Evolutionary conservation across 1,284 basidiomycete species (phyloP), one percentile per base, ranked within the genome.

Genomic region (Veloboletus limbatus): DNA sequence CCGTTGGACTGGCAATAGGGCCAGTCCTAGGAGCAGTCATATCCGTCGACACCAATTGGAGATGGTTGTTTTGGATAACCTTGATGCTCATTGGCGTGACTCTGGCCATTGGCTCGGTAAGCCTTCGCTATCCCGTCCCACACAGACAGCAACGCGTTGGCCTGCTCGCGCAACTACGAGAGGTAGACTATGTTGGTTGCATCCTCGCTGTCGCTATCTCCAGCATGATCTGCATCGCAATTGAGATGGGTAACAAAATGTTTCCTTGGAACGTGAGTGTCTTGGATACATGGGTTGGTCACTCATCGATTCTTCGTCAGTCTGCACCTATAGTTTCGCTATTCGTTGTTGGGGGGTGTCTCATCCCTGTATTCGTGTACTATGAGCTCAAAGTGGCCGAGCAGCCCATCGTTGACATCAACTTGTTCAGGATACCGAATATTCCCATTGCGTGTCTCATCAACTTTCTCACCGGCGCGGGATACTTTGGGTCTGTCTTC

Each of bases 51-150:
- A 20, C 52, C 7, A 9, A 52, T 21, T 66, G 63, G 63, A 52
- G 63, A 35, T 66, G 63, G 63, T 25, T 66, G n/a, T 66, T 66
- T 45, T 68, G 63, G 65, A 66, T 66, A 43, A 66, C 63, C 0
- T 35, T 66, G 33, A 54, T 69, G 4, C 58, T 66, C 42, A 68
- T 67, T 16, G 57, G 45, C n/a, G 14, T 67, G 3, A 66, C 65
- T 7, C 27, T 69, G n/a, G 26, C 24, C 13, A 38, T 66, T 11
- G 66, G 65, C 14, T 47, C 59, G 11, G 18, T 53, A 5, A 64
- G 56, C 41, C 53, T 66, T 35, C 48, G 32, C n/a, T 69, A 66
- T 47, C 66, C 66, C 9, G 61, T 67, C 11, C 67, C 67, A 0
- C 54, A 69, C 28, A 37, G 53, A 21, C 43, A 67, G 14, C 66